phyloP scores from a whole-genome alignment of 768 basidiomycete genomes.

The Chalciporus chontae region DNA sequence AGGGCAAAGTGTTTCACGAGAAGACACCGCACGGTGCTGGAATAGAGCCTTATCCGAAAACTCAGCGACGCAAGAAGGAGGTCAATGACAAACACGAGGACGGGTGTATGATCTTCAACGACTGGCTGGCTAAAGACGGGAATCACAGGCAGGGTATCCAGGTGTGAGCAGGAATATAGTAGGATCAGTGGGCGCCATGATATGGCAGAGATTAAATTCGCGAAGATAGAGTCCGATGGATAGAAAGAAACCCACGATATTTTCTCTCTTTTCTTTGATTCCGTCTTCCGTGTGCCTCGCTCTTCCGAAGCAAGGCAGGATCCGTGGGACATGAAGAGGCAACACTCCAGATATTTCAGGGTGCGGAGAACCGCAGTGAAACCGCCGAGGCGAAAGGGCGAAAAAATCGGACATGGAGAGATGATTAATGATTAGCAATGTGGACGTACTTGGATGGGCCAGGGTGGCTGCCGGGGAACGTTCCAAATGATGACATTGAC shows the following conservation, averaged over 20 bases:
- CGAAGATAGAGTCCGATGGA: neutral
- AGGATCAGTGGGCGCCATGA: neutral
- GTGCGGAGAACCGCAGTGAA: constrained; percentile 1
- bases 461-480: too few species aligned
- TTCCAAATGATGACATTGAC: too few species aligned
- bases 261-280: constrained; percentile 13
- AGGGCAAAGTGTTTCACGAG: neutral
- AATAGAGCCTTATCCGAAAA: neutral
- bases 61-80: neutral
- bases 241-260: constrained; percentile 13
- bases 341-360: neutral
- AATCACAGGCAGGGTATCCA: neutral
- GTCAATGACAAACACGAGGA: neutral
- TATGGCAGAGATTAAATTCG: constrained; percentile 4
- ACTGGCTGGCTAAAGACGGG: neutral
- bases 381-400: constrained; percentile 10
- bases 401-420: constrained; percentile 18
- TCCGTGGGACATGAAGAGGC: constrained; percentile 7
- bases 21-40: too few species aligned
- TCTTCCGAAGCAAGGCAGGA: constrained; percentile 5
- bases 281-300: constrained; percentile 14
- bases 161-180: neutral
- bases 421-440: too few species aligned
- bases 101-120: neutral
- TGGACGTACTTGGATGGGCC: too few species aligned